phyloP scores from a whole-genome alignment of 805 yeast species.

The Saturnispora bothae region DNA sequence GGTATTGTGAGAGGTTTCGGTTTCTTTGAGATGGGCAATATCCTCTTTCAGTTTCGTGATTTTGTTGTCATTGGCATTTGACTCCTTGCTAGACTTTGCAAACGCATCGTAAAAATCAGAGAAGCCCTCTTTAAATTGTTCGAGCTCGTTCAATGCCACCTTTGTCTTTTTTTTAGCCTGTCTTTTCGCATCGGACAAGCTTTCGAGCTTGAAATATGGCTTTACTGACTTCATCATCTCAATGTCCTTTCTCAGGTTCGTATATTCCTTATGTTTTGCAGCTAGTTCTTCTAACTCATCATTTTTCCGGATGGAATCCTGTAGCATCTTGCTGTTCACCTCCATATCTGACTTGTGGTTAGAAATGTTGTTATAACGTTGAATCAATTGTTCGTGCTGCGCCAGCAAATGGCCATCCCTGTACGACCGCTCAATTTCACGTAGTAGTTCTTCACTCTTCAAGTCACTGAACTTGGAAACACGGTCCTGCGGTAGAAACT shows the following conservation, averaged over 20 bases:
- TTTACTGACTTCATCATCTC: slow-evolving; percentile 28
- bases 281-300: slow-evolving; percentile 36
- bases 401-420: slow-evolving; percentile 47
- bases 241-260: slow-evolving; percentile 32
- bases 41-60: slow-evolving; percentile 14
- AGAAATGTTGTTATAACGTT: slow-evolving; percentile 34
- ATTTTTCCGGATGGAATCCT: slow-evolving; percentile 28
- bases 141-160: slow-evolving; percentile 19
- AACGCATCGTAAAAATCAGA: slow-evolving; percentile 15
- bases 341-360: slow-evolving; percentile 22
- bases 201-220: slow-evolving; percentile 27
- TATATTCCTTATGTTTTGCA: slow-evolving; percentile 33
- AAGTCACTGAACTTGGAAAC: slow-evolving; percentile 86
- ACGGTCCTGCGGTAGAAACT: slow-evolving; percentile 89
- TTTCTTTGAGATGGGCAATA: background rate
- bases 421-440: slow-evolving; percentile 74
- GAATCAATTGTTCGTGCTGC: slow-evolving; percentile 47
- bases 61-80: slow-evolving; percentile 8
- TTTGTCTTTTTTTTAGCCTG: slow-evolving; percentile 16
- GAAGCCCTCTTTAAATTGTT: slow-evolving; percentile 17
- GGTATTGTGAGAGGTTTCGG: background rate
- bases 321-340: slow-evolving; percentile 24
- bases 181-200: slow-evolving; percentile 27
- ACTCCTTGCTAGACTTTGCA: slow-evolving; percentile 12
- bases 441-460: slow-evolving; percentile 60